Conservation (phyloP, 2,329 filamentous ascomycete species). For the Talaromyces sp. region DNA sequence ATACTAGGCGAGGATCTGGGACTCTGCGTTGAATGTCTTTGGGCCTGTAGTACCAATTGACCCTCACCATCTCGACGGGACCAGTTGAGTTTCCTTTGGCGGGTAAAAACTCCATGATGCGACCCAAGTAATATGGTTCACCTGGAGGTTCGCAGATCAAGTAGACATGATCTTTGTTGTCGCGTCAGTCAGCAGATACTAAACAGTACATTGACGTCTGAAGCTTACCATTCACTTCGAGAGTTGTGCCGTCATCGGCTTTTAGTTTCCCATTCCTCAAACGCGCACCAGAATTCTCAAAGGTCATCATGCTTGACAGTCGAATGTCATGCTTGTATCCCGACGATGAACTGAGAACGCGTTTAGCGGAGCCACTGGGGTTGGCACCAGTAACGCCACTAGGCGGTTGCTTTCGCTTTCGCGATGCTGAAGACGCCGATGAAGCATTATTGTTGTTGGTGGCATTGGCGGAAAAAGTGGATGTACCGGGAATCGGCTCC, state of each 20-base stretch:
- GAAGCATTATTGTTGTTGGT: conserved; percentile 41
- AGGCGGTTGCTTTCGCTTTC: conserved; percentile 78
- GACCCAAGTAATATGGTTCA: conserved; percentile 94
- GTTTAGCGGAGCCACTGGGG: conserved; percentile 31
- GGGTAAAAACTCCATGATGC: conserved; percentile 97
- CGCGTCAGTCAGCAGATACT: conserved; percentile 14
- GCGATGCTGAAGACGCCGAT: conserved; percentile 54
- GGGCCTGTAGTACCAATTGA: conserved; percentile 98
- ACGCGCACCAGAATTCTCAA: conserved; percentile 66
- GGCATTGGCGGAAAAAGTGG: conserved; percentile 54
- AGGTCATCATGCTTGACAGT: conserved; percentile 84
- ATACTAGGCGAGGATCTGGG: conserved; percentile 84
- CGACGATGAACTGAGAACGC: conserved; percentile 33
- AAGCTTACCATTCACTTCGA: conserved; percentile 77
- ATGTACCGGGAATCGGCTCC: conserved; percentile 55
- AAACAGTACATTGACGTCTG: conserved; percentile 18
- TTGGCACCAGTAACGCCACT: conserved; percentile 31
- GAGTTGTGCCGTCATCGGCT: conserved; percentile 83
- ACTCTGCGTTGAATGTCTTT: conserved; percentile 92
- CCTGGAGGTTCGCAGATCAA: conserved; percentile 95
- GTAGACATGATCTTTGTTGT: conserved; percentile 72
- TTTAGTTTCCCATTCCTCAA: conserved; percentile 73
- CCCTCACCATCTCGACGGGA: conserved; percentile 78
- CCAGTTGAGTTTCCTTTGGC: conserved; percentile 67
- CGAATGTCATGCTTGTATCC: conserved; percentile 30